Evolutionary conservation across 2,329 filamentous ascomycete species (phyloP).

Genomic region (Elsinoe batatas): DNA sequence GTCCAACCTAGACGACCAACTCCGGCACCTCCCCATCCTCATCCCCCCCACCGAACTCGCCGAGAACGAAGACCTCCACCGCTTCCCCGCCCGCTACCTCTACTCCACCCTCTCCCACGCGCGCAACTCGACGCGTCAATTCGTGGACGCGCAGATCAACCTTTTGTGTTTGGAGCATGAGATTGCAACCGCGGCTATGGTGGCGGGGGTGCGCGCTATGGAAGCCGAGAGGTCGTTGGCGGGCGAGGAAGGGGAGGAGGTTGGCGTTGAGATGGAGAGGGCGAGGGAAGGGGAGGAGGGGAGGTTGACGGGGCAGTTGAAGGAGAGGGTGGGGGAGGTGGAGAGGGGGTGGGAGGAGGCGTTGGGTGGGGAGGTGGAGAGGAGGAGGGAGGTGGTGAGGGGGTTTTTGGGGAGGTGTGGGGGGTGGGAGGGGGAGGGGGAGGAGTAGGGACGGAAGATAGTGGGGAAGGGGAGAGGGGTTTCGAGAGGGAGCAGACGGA

Average conservation of each 20-base stretch:
- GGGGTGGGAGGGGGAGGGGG: conserved; percentile 69
- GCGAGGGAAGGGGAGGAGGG: conserved; percentile 58
- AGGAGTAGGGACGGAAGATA: conserved; percentile 25
- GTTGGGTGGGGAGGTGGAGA: conserved; percentile 65
- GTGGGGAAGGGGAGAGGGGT: not conserved
- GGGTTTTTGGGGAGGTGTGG: conserved; percentile 63
- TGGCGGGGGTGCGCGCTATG: conserved; percentile 56
- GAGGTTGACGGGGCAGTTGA: conserved; percentile 70
- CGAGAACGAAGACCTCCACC: conserved; percentile 74
- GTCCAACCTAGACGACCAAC: conserved; percentile 29
- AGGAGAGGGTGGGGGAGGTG: conserved; percentile 85
- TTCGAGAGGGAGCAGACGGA: not conserved
- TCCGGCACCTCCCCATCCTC: conserved; percentile 55
- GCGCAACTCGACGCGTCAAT: conserved; percentile 89
- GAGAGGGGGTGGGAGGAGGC: conserved; percentile 86
- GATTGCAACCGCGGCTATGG: conserved; percentile 69
- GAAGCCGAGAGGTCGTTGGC: conserved; percentile 50
- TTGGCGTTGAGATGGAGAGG: conserved; percentile 42
- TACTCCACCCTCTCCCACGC: conserved; percentile 76
- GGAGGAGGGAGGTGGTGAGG: conserved; percentile 64
- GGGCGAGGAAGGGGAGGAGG: conserved; percentile 31
- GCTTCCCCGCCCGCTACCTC: conserved; percentile 81
- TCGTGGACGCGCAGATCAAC: conserved; percentile 91
- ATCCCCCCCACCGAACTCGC: conserved; percentile 71
- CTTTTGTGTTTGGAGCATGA: conserved; percentile 83